Evolutionary conservation across 208 protist species (phyloP).

Genomic region (Leishmania gerbilli): DNA sequence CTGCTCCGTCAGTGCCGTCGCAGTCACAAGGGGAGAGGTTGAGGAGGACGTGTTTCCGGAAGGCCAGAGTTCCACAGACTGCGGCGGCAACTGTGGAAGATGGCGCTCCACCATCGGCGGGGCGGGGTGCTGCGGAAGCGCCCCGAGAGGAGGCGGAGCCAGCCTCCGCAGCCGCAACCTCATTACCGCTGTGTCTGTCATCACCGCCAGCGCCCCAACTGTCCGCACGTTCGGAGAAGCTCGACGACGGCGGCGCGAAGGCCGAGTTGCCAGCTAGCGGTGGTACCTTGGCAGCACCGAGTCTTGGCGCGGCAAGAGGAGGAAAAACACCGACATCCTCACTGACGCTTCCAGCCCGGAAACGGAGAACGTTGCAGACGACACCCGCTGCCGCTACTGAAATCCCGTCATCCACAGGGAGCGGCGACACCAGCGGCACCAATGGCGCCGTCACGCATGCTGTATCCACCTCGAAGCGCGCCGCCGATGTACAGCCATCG

Average conservation of each 20-base stretch:
- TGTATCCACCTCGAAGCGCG: background rate
- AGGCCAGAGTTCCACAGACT: background rate
- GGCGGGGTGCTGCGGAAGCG: no score
- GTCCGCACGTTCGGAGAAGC: background rate
- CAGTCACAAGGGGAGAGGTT: background rate
- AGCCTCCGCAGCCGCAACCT: background rate
- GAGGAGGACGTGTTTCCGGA: background rate
- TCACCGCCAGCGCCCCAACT: background rate
- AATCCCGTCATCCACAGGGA: background rate
- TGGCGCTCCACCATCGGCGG: background rate
- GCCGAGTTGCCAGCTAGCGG: background rate
- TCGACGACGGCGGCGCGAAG: background rate
- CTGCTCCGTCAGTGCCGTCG: background rate
- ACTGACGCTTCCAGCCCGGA: background rate
- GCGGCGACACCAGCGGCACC: background rate
- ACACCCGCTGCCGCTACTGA: background rate
- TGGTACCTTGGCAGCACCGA: background rate
- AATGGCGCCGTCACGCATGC: background rate
- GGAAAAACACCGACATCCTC: background rate
- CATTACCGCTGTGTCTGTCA: background rate
- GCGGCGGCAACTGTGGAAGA: background rate
- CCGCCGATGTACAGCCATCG: background rate
- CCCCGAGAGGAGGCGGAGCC: background rate
- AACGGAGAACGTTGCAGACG: background rate
- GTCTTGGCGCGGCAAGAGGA: background rate